phyloP scores from a whole-genome alignment of 2,329 filamentous ascomycete species.

The Claviceps arundinis region DNA sequence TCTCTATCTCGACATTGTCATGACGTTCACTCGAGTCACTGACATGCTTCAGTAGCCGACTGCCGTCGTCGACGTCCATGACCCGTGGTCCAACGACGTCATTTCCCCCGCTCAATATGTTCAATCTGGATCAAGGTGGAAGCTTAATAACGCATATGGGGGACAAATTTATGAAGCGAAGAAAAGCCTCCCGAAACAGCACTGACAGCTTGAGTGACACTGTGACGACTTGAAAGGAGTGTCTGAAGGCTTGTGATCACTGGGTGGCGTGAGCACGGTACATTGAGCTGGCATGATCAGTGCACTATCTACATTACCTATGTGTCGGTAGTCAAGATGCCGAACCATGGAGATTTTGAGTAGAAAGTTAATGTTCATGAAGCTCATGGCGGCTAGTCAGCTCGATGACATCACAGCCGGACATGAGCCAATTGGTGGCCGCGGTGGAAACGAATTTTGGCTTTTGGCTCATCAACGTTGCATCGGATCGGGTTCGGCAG shows the following conservation, averaged over 20 bases:
- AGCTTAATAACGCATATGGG: neutral
- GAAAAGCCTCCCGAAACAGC: too few species aligned
- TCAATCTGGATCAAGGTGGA: neutral
- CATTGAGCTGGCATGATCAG: too few species aligned
- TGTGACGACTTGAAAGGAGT: too few species aligned
- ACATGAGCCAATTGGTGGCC: neutral
- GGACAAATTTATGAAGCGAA: neutral
- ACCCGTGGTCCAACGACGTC: neutral
- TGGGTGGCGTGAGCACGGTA: too few species aligned
- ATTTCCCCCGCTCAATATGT: neutral
- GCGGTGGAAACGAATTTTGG: neutral
- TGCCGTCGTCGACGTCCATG: neutral
- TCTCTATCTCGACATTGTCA: neutral
- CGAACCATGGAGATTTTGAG: neutral
- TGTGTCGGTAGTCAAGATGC: neutral
- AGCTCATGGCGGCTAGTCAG: neutral
- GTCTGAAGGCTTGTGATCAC: too few species aligned
- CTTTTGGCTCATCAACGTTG: neutral
- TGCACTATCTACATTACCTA: too few species aligned
- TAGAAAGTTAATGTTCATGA: neutral
- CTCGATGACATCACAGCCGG: neutral
- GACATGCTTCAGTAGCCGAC: neutral
- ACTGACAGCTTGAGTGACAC: too few species aligned
- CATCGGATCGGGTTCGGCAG: neutral
- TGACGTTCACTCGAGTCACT: neutral